These are phyloP conservation scores for Kandelia obovata DNA, from an alignment of 345 rosid genomes.

Conservation along the genomic window DNA sequence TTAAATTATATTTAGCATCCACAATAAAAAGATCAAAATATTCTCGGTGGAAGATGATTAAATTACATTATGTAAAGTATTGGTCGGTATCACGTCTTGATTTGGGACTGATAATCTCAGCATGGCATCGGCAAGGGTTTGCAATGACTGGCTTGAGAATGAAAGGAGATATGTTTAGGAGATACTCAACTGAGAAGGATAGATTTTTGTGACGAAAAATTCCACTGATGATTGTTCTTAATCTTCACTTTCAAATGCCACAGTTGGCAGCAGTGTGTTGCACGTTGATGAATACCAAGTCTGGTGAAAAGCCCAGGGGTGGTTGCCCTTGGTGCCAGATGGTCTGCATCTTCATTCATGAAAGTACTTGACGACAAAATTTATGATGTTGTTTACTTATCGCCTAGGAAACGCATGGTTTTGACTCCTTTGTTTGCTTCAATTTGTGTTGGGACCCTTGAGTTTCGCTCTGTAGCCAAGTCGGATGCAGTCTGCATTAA, in stretches of 20 bases:
- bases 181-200: slow-evolving; percentile 18
- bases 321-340: slow-evolving; percentile 67
- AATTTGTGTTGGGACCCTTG: slow-evolving; percentile 75
- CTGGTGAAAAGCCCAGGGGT: slow-evolving; percentile 62
- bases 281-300: slow-evolving; percentile 43
- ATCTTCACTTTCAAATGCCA: slow-evolving; percentile 24
- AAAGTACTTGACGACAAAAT: slow-evolving; percentile 51
- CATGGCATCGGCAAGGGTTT: slow-evolving; percentile 60
- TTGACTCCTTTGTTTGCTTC: slow-evolving; percentile 77
- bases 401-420: slow-evolving; percentile 80
- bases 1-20: no score
- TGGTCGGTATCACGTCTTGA: no score
- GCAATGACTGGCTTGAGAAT: slow-evolving; percentile 49
- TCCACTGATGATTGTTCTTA: neutral
- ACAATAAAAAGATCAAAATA: no score
- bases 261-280: slow-evolving; percentile 17
- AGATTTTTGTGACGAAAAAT: slow-evolving; percentile 12
- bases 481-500: slow-evolving; percentile 40
- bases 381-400: slow-evolving; percentile 62
- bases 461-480: slow-evolving; percentile 83
- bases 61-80: no score
- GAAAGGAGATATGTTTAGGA: slow-evolving; percentile 30
- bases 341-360: slow-evolving; percentile 70
- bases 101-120: slow-evolving; percentile 4
- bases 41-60: no score